A percentile compares a stretch with the other conserved stretches of the same genome.
These are phyloP conservation scores for Filobasidium floriforme DNA, from an alignment of 768 basidiomycete genomes.

Conservation along the genomic window DNA sequence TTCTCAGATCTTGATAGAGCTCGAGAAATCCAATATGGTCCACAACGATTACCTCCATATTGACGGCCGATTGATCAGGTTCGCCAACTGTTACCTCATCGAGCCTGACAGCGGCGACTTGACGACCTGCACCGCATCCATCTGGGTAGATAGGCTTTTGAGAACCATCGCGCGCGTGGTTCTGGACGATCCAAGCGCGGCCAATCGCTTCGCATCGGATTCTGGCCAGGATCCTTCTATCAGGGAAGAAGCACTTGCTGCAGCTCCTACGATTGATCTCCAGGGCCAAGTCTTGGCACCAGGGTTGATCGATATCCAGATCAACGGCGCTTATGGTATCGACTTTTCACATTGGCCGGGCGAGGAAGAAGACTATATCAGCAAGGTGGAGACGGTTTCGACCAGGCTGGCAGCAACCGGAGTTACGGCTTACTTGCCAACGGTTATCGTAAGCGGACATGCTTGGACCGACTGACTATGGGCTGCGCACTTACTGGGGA, in stretches of 20 bases:
- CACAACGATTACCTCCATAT: too few species aligned
- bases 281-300: constrained; percentile 76
- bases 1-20: too few species aligned
- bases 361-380: constrained; percentile 9
- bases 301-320: constrained; percentile 79
- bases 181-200: too few species aligned
- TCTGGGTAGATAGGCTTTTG: constrained; percentile 72
- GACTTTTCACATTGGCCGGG: constrained; percentile 34
- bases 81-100: constrained; percentile 62
- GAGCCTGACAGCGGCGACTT: constrained; percentile 66
- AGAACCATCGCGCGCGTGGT: constrained; percentile 56
- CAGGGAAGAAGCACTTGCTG: constrained; percentile 55
- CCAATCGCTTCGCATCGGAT: too few species aligned
- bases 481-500: too few species aligned
- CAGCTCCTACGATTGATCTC: constrained; percentile 55
- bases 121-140: constrained; percentile 50
- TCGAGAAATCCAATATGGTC: too few species aligned
- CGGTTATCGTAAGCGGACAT: constrained; percentile 18
- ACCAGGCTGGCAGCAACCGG: constrained; percentile 76
- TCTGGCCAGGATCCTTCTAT: not conserved
- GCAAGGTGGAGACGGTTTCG: constrained; percentile 58
- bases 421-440: constrained; percentile 65
- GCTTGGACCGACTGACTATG: too few species aligned
- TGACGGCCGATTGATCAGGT: too few species aligned
- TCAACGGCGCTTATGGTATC: constrained; percentile 62